phyloP scores from a whole-genome alignment of 176 grass and related monocot genomes.

The Musa itinerans region DNA sequence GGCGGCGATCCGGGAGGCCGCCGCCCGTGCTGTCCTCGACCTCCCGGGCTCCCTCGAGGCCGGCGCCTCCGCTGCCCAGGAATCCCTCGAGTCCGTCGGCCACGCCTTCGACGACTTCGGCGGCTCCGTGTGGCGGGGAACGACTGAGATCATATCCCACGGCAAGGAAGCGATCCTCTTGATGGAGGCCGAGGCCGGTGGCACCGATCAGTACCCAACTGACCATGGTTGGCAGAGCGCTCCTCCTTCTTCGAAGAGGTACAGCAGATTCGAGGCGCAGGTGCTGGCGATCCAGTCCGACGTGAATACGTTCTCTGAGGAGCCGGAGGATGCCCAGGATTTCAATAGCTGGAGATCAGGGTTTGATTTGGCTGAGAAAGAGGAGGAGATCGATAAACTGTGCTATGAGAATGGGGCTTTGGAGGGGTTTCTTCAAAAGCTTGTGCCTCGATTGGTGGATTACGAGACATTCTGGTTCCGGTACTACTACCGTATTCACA shows the following conservation, averaged over 20 bases:
- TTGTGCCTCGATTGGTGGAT: constrained; percentile 54
- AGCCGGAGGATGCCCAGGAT: constrained; percentile 64
- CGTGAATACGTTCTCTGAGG: constrained; percentile 52
- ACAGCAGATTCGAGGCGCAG: constrained; percentile 72
- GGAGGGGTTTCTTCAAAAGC: constrained; percentile 48
- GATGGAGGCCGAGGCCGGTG: constrained; percentile 25
- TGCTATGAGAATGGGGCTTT: constrained; percentile 48
- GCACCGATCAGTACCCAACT: neutral
- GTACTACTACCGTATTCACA: constrained; percentile 69
- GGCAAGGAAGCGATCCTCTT: constrained; percentile 58
- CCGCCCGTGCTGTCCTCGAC: neutral
- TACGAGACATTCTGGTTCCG: constrained; percentile 59
- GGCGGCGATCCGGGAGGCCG: neutral
- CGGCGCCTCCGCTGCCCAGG: neutral
- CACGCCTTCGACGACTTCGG: constrained; percentile 56
- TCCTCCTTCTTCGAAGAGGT: constrained; percentile 6
- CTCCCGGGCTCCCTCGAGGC: neutral
- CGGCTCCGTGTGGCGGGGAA: constrained; percentile 28
- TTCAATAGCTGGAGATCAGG: constrained; percentile 45
- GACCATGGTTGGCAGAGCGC: neutral
- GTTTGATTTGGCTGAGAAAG: constrained; percentile 52
- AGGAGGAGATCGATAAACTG: constrained; percentile 64
- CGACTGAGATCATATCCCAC: constrained; percentile 44
- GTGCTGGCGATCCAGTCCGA: constrained; percentile 70
- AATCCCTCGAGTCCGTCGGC: neutral